Base-by-base conservation (phyloP, 1,284 basidiomycete genomes). In the Marasmius tenuissimus region DNA sequence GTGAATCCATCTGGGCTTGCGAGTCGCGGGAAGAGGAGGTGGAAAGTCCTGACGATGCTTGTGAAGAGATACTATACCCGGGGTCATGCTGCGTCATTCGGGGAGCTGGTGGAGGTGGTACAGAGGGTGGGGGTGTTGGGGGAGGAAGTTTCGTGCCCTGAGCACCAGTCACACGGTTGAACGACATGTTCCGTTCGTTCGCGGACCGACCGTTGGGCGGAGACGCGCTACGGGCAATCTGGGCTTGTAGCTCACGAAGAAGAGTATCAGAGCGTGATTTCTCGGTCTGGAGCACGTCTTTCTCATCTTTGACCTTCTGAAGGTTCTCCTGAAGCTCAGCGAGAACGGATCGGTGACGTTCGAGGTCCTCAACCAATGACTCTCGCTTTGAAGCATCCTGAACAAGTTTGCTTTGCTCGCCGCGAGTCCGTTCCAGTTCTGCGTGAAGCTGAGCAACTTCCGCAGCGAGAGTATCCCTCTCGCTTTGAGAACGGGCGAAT, bases 21-120 rank as follows among this genome's bases (percentile, higher is more conserved):
- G 88, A 88, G 62, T 91, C 87, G 51, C 83, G 83, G 18, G 89
- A 87, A 20, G 82, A 84, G 8, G 80, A 77, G 0, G 27, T 27
- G 4, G 85, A 82, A 8, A 80, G 74, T 52, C 83, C 71, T 40
- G 71, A 73, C 2, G 85, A 84, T 10, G 78, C 73, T 50, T 83
- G 81, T 5, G 86, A 85, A 9, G 85, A 85, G 62, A 79, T 72
- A 67, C 83, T 83, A 63, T 81, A 67, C 50, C 77, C 77, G 6
- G 78, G 76, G 49, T 71, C 64, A 62, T 73, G 62, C 22, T 60
- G 65, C 65, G 75, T 69, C 6, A 80, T 73, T 38, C 82, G 85
- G 5, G 92, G 91, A 12, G 91, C 86, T 20, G 92, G 92, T 9
- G 95, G 95, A 9, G 92, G 93, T 7, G 95, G 94, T 51, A 94